phyloP scores from a whole-genome alignment of 257 asterid genomes.

The Verbena officinalis region DNA sequence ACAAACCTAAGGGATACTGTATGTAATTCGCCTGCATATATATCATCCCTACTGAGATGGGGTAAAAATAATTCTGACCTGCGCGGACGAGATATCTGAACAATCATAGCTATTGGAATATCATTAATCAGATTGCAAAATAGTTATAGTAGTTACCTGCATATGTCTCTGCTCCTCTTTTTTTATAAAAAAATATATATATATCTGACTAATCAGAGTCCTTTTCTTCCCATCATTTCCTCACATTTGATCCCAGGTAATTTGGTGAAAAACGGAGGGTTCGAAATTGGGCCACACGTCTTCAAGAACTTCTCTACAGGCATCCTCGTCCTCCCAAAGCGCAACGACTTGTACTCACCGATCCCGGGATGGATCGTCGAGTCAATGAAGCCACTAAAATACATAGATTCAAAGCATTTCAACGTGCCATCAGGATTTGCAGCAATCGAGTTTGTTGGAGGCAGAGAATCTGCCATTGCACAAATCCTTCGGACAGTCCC shows the following conservation, averaged over 20 bases:
- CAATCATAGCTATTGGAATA: too few species aligned
- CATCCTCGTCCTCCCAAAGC: conserved; percentile 61
- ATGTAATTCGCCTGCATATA: too few species aligned
- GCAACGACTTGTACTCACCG: conserved; percentile 58
- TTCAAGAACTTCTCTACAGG: conserved; percentile 88
- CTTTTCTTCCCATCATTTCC: too few species aligned
- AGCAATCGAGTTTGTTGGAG: conserved; percentile 74
- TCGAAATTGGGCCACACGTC: conserved; percentile 70
- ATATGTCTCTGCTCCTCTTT: too few species aligned
- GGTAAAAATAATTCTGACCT: too few species aligned
- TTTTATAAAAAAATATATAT: too few species aligned
- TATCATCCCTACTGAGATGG: too few species aligned
- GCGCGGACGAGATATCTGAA: too few species aligned
- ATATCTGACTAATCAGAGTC: too few species aligned
- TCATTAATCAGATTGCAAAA: too few species aligned
- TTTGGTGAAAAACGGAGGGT: conserved; percentile 72
- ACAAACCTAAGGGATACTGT: too few species aligned
- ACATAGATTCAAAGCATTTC: conserved; percentile 73
- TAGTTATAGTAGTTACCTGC: too few species aligned
- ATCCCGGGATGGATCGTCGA: conserved; percentile 83
- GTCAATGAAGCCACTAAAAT: conserved; percentile 60
- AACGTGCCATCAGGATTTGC: conserved; percentile 60
- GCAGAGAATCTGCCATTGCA: conserved; percentile 75
- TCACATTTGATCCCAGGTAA: conserved; percentile 45
- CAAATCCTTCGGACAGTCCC: conserved; percentile 53